phyloP scores from a whole-genome alignment of 306 rosid species.

The Boehmeria nivea region DNA sequence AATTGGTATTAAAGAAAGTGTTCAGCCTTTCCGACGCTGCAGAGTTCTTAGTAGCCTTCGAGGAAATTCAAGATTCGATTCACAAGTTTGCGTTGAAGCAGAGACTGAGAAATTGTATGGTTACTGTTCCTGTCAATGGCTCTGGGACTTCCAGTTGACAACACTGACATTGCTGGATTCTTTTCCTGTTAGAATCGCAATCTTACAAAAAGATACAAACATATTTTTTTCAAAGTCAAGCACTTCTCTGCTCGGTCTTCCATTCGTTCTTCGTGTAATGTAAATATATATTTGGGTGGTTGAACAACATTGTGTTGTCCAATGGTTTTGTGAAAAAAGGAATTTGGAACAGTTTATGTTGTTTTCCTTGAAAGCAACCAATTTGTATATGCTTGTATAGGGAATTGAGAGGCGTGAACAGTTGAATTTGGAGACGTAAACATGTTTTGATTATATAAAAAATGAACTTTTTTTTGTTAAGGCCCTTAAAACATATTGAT shows the following conservation, averaged over 20 bases:
- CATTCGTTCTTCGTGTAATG: not conserved
- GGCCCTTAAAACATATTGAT: no score
- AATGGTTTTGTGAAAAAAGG: not conserved
- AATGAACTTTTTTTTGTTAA: no score
- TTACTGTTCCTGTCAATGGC: conserved; percentile 21
- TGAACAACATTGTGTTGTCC: conserved; percentile 15
- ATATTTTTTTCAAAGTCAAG: not conserved
- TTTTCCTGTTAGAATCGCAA: conserved; percentile 8
- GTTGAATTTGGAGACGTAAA: no score
- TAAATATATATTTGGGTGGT: not conserved
- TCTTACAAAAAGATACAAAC: not conserved
- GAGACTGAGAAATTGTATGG: conserved; percentile 26
- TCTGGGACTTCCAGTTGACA: conserved; percentile 18
- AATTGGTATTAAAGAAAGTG: conserved; percentile 39
- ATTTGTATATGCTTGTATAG: not conserved
- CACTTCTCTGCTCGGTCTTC: not conserved
- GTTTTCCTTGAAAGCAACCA: not conserved
- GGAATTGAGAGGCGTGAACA: not conserved
- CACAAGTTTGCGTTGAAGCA: conserved; percentile 32
- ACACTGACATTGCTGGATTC: not conserved
- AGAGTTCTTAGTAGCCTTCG: conserved; percentile 40
- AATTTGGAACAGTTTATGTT: no score
- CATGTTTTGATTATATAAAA: no score
- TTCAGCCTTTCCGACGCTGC: conserved; percentile 34
- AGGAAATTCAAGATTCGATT: conserved; percentile 38